Base-by-base conservation (phyloP, 2,329 filamentous ascomycete genomes). In the Dendrostoma leiphaemia region DNA sequence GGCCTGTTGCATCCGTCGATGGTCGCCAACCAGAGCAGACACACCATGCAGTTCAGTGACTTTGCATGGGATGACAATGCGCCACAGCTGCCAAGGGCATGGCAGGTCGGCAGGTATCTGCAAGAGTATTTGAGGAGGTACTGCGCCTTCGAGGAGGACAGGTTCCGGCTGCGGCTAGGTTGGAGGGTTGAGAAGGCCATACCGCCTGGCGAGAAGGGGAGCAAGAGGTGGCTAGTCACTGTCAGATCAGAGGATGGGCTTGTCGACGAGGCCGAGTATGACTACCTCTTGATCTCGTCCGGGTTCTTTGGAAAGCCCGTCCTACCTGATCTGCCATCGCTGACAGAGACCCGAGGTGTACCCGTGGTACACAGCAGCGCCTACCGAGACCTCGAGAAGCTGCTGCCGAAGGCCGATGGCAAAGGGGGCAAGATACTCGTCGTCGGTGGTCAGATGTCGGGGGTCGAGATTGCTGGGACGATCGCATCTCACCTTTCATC, bases 381-480 rank as follows among this genome's bases (percentile, higher is more conserved):
- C 26, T 85, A 90, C 49, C 76, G 86, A 3, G 74, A 80, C 51
- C 67, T 88, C 2, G 62, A 76, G 26, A 66, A 66, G 8, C 66
- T 86, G 3, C 62, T 86, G 1, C 71, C 69, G 0, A 64, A 69
- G 19, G 62, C 69, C 0, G 65, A 71, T 10, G 47, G 53, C 4
- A 62, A 64, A 0, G 75, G 75, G 1, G 80, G 82, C 17, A 89
- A 85, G 63, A 83, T 94, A 15, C 75, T 91, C 1, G 76, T 95
- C 0, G 82, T 91, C 1, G 90, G 90, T 1, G 90, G 89, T 0
- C 89, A 91, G 62, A 91, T 94, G 80, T 93, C 89, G 2, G 90
- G 89, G 0, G 82, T 89, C 5, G 90, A 95, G 71, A 86, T 87
- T 46, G 86, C 89, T 0, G 85, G 83, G 9, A 84, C 85, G 2